A percentile compares a stretch with the other conserved stretches of the same genome.
Evolutionary conservation across 208 protist genomes (phyloP).

Genomic region (Kentomonas sorsogonicus): DNA sequence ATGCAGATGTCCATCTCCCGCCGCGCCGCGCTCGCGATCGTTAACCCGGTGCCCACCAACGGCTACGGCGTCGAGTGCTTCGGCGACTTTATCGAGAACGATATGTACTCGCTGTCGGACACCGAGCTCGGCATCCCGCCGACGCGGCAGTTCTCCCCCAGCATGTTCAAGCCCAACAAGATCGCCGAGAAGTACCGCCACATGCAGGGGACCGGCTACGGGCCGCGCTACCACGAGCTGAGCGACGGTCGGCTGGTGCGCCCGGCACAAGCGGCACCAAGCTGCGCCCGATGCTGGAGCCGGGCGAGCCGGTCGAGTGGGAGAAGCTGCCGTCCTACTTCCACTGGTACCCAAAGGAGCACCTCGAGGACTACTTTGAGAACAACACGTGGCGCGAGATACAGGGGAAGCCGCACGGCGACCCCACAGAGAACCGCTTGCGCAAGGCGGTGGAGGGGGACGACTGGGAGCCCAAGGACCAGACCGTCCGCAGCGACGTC

Average conservation of each 20-base stretch:
- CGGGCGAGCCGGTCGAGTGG: slow-evolving; percentile 77
- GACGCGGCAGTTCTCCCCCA: slow-evolving; percentile 67
- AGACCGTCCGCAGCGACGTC: slow-evolving; percentile 45
- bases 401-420: slow-evolving; percentile 48
- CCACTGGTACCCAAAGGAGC: slow-evolving; percentile 87
- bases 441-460: slow-evolving; percentile 8
- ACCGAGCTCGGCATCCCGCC: slow-evolving; percentile 75
- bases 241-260: slow-evolving; percentile 79
- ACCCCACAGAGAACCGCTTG: slow-evolving; percentile 30
- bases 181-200: slow-evolving; percentile 82
- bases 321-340: slow-evolving; percentile 87
- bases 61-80: slow-evolving; percentile 87
- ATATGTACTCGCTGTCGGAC: slow-evolving; percentile 85
- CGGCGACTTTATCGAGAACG: slow-evolving; percentile 87
- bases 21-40: slow-evolving; percentile 69
- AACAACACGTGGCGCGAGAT: slow-evolving; percentile 84
- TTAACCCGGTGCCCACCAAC: slow-evolving; percentile 86
- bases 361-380: slow-evolving; percentile 82
- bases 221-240: slow-evolving; percentile 75
- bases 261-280: slow-evolving; percentile 81
- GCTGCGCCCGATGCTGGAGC: slow-evolving; percentile 78
- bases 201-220: slow-evolving; percentile 82
- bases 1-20: slow-evolving; percentile 78
- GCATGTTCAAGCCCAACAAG: slow-evolving; percentile 70
- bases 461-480: slow-evolving; percentile 32